Conservation (phyloP, 2,329 filamentous ascomycete genomes). For the Helotiales sp. region DNA sequence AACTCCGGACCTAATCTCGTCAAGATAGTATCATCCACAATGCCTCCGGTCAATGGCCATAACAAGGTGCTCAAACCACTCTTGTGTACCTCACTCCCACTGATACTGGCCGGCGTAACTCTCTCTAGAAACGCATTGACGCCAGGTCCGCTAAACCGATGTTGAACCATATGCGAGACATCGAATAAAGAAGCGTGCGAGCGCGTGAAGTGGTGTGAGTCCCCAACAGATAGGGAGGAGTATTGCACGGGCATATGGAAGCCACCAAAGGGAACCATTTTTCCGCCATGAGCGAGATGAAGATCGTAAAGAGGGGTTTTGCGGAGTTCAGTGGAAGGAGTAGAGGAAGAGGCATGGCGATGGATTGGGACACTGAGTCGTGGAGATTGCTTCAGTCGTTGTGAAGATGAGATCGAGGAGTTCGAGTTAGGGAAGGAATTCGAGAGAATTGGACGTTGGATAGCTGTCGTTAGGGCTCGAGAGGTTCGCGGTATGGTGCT, state of each 20-base stretch:
- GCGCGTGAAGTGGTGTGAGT: constrained; percentile 89
- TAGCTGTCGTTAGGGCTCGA: constrained; percentile 29
- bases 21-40: constrained; percentile 92
- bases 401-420: constrained; percentile 5
- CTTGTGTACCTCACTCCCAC: constrained; percentile 62
- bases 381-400: background rate
- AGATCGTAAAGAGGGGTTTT: constrained; percentile 79
- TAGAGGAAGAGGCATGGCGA: constrained; percentile 24
- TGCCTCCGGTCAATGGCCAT: constrained; percentile 78
- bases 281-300: constrained; percentile 75
- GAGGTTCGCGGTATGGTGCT: constrained; percentile 18
- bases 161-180: constrained; percentile 95
- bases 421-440: constrained; percentile 9
- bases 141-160: constrained; percentile 78
- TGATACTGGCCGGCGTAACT: constrained; percentile 76
- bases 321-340: constrained; percentile 39
- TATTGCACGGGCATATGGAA: constrained; percentile 95
- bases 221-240: constrained; percentile 69
- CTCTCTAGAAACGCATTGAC: constrained; percentile 79
- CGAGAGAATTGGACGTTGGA: constrained; percentile 9
- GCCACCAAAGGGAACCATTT: constrained; percentile 96
- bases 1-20: constrained; percentile 71
- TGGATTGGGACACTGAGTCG: constrained; percentile 3
- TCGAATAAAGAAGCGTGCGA: constrained; percentile 90
- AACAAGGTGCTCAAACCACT: constrained; percentile 85